Evolutionary conservation across 2,329 filamentous ascomycete species (phyloP), one percentile per base, ranked within the genome.

Genomic region (Sporothrix curviconia): DNA sequence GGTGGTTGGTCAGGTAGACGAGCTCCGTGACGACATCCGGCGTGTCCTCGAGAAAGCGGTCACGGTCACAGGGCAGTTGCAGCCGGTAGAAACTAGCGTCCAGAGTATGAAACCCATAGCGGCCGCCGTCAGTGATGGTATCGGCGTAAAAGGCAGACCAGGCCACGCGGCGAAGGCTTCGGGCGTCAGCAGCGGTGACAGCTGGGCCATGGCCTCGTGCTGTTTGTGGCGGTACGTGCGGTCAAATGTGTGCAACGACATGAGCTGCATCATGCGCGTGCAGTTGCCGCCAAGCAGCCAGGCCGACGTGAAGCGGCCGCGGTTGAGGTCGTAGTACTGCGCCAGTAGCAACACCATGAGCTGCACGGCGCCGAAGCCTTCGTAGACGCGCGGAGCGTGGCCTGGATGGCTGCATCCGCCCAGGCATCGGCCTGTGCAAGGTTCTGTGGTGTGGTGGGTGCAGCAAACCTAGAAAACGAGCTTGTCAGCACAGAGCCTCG

Each of bases 141-240:
- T 60, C 60, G 47, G 25, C 39, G 43, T 58, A 60, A 46, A 62
- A 60, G 5, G 55, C 52, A 3, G 55, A 43, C 60, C 60, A 62
- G 9, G 60, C 58, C 7, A 59, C 24, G 3, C 60, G 60, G 17
- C 60, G 60, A 4, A 62, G 60, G 60, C 58, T 36, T 62, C 60
- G 14, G 25, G 17, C 7, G 60, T 60, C 14, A 62, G 55, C 43
- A 62, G 58, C 7, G 55, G 55, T 8, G 60, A 60, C 1, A 60
- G 46, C 3, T 47, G 52, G 12, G 32, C n/a, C 7, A 30, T 58
- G 37, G 57, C 40, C 17, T 44, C 11, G 19, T 56, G 15, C 25
- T n/a, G n/a, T n/a, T 25, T 34, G 42, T 52, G 24, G n/a, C 46
- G 46, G 43, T 59, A 59, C 1, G 59, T 61, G 11, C 59, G 57